Conservation (phyloP, 768 basidiomycete genomes). For the Boletus rubescentipes region DNA sequence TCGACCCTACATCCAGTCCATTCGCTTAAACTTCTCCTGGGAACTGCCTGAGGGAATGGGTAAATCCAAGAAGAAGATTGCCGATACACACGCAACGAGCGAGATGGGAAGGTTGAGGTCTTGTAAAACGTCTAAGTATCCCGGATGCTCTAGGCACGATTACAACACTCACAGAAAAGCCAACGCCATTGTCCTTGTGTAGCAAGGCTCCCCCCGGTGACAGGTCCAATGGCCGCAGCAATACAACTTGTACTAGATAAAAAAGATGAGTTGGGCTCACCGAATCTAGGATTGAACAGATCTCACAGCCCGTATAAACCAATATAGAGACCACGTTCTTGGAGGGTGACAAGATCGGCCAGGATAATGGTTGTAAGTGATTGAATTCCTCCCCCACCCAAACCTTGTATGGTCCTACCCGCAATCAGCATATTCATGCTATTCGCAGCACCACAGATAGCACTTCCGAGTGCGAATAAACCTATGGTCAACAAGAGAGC, state of each 20-base stretch:
- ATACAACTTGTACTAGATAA: slow-evolving; percentile 32
- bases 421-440: slow-evolving; percentile 42
- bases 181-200: slow-evolving; percentile 33
- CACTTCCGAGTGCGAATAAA: neutral
- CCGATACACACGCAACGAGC: neutral
- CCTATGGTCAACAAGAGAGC: neutral
- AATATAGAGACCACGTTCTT: slow-evolving; percentile 16
- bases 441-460: slow-evolving; percentile 37
- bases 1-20: neutral
- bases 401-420: slow-evolving; percentile 40
- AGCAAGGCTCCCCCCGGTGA: no score
- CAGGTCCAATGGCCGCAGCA: slow-evolving; percentile 31
- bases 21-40: neutral
- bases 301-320: slow-evolving; percentile 37
- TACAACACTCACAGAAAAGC: slow-evolving; percentile 34
- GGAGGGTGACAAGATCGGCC: no score
- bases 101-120: neutral
- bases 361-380: no score
- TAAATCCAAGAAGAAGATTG: neutral
- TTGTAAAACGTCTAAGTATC: neutral
- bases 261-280: neutral
- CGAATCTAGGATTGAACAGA: neutral
- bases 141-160: no score
- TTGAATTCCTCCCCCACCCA: slow-evolving; percentile 24
- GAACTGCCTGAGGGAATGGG: neutral